phyloP scores from a whole-genome alignment of 2,329 filamentous ascomycete species.

The Aspergillus luchuensis region DNA sequence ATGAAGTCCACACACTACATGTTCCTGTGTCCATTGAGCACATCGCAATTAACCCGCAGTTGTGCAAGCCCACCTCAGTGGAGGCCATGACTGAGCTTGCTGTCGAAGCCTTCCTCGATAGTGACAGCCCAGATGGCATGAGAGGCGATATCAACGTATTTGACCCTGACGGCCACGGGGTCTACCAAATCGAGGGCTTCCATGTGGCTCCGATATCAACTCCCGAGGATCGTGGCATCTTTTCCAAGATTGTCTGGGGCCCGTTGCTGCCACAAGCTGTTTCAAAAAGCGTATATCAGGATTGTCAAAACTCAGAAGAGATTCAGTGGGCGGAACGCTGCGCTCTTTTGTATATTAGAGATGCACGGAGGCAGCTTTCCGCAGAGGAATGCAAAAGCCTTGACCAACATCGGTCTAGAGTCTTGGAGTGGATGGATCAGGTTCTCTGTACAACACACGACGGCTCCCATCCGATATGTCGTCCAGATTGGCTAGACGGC shows the following conservation, averaged over 20 bases:
- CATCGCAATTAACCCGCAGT: neutral
- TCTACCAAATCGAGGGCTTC: constrained; percentile 4
- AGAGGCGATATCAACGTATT: neutral
- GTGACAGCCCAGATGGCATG: neutral
- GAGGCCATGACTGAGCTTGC: neutral
- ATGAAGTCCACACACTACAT: neutral
- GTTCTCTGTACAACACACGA: neutral
- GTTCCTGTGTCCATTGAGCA: neutral
- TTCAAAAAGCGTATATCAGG: neutral
- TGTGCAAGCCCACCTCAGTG: neutral
- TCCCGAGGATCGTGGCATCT: constrained; percentile 2
- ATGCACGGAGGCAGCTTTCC: neutral
- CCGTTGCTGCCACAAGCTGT: neutral
- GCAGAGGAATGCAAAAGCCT: neutral
- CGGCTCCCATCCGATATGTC: neutral
- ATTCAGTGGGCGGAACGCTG: neutral
- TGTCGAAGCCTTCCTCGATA: neutral
- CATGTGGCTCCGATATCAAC: neutral
- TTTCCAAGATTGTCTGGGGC: constrained; percentile 5
- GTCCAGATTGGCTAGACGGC: neutral
- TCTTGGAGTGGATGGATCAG: neutral
- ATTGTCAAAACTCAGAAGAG: neutral
- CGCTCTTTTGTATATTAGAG: neutral
- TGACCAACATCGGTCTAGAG: neutral
- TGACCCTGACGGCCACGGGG: neutral